These are phyloP conservation scores for Diplodia intermedia DNA, from an alignment of 2,329 filamentous ascomycete genomes.

Conservation along the genomic window DNA sequence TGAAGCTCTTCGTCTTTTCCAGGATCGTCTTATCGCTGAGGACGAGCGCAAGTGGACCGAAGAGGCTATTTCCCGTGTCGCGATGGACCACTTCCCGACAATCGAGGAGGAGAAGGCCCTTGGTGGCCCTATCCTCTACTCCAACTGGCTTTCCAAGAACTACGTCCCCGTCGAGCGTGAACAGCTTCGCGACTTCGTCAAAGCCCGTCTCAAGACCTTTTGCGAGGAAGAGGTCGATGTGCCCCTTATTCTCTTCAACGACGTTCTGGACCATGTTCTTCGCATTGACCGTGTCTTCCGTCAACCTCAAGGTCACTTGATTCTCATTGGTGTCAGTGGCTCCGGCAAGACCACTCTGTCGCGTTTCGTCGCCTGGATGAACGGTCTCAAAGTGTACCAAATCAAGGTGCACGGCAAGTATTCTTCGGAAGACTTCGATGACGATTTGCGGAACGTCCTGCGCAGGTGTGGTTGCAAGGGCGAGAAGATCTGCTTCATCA, in stretches of 20 bases:
- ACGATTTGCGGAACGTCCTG: conserved; percentile 92
- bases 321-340: conserved; percentile 97
- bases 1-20: conserved; percentile 93
- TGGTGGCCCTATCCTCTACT: conserved; percentile 93
- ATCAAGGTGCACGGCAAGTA: conserved; percentile 99
- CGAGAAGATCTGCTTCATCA: conserved; percentile 99
- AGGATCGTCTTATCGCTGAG: conserved; percentile 93
- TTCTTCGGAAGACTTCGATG: conserved; percentile 97
- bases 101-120: conserved; percentile 90
- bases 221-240: conserved; percentile 99
- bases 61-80: conserved; percentile 83
- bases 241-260: conserved; percentile 97
- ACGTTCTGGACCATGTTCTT: conserved; percentile 96
- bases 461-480: conserved; percentile 95
- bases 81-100: conserved; percentile 91
- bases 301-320: conserved; percentile 96
- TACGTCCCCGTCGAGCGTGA: conserved; percentile 97
- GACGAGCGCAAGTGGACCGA: conserved; percentile 96
- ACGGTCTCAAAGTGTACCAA: conserved; percentile 97
- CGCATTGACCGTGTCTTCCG: conserved; percentile 98
- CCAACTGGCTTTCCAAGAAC: conserved; percentile 99
- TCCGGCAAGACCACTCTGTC: conserved; percentile 98
- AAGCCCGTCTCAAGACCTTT: conserved; percentile 95
- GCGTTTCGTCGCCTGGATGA: conserved; percentile 99
- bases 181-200: conserved; percentile 94